Evolutionary conservation across 2,329 filamentous ascomycete genomes (phyloP), one percentile per base, ranked within the genome.

Genomic region (Fusarium napiforme): DNA sequence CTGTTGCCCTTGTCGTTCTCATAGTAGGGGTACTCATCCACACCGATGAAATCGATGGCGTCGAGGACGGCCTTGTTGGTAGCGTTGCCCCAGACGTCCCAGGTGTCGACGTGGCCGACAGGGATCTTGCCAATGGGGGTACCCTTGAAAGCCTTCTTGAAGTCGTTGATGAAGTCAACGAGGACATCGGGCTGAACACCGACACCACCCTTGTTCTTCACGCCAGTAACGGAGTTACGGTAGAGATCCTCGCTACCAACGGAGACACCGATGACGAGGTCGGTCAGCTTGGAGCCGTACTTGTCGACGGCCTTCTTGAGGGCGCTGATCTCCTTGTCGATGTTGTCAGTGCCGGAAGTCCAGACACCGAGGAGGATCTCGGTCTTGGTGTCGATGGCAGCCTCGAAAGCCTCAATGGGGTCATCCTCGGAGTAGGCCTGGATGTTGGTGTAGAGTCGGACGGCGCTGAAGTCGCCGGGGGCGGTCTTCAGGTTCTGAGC

Each of bases 341-440:
- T 92, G 80, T 85, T 88, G 61, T 81, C 81, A 49, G 83, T 84
- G 74, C 87, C 87, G 23, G 87, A 87, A 55, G 87, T 81, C 91
- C 91, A 93, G 78, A 92, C 83, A 71, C 91, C 91, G 58, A 91
- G 89, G 40, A 93, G 88, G 49, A 93, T 83, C 72, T 87, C 83
- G 23, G 88, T 90, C 47, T 90, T 84, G 69, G 89, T 90, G 67
- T 85, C 83, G 50, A 91, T 84, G 76, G 91, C 91, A 40, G 91
- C 91, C 83, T 94, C 93, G 83, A 96, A 89, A 46, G 95, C 95
- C 85, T 94, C 85, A 79, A 97, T 86, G 59, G 94, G 95, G 82
- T 96, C 92, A 76, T 89, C 88, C 85, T 93, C 88, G 79, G 91
- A 85, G 82, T 89, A 84, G 78, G 87, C 87, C 81, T 89, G 87